phyloP scores from a whole-genome alignment of 2,329 filamentous ascomycete species.

The Fusarium continuum region DNA sequence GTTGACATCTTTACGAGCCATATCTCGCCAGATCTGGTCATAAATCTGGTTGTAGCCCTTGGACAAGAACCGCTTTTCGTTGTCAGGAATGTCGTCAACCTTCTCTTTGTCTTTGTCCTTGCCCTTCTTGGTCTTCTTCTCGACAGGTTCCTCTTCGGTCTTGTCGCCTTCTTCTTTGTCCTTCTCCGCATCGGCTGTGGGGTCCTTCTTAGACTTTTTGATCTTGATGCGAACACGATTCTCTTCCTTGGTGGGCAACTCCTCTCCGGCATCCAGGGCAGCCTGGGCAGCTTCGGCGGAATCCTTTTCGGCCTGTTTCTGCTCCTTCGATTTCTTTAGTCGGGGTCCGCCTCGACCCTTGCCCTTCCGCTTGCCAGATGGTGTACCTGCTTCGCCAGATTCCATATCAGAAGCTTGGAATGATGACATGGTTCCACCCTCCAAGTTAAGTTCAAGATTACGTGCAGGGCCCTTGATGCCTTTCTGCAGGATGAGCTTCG shows the following conservation, averaged over 20 bases:
- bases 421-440: constrained; percentile 85
- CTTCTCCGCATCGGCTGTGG: constrained; percentile 48
- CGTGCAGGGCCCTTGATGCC: constrained; percentile 81
- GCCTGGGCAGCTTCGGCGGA: constrained; percentile 89
- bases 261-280: constrained; percentile 80
- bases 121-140: constrained; percentile 60
- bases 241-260: constrained; percentile 68
- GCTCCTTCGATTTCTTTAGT: constrained; percentile 90
- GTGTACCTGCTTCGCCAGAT: constrained; percentile 54
- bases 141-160: constrained; percentile 49
- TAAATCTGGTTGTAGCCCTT: constrained; percentile 98
- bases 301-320: constrained; percentile 82
- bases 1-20: constrained; percentile 90
- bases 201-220: constrained; percentile 57
- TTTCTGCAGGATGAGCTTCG: constrained; percentile 85
- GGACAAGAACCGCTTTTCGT: constrained; percentile 77
- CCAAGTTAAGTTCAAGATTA: constrained; percentile 79
- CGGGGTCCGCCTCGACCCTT: constrained; percentile 70
- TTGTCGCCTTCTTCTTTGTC: constrained; percentile 58
- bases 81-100: constrained; percentile 60
- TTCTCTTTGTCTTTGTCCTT: constrained; percentile 62
- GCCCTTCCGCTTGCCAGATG: constrained; percentile 47
- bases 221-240: constrained; percentile 72
- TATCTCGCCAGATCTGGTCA: constrained; percentile 95
- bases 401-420: constrained; percentile 76